Conservation (phyloP, 2,329 filamentous ascomycete species). For the Neofusicoccum cordaticola region DNA sequence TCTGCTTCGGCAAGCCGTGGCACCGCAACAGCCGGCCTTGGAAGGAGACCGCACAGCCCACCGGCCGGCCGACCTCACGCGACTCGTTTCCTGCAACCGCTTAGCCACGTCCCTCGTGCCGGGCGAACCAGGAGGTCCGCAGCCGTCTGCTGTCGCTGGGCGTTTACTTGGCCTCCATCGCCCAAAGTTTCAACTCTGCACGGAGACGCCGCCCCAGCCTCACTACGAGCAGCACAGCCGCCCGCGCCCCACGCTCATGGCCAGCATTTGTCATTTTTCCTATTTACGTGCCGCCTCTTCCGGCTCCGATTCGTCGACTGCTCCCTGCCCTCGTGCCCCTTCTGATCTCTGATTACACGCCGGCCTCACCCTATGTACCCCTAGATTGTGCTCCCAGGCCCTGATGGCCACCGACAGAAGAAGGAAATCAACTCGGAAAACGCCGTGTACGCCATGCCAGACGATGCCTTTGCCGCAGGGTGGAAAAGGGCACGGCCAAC, state of each 20-base stretch:
- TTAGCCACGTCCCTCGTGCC: background rate
- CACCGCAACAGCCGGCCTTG: background rate
- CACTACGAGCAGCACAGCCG: background rate
- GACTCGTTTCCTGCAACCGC: background rate
- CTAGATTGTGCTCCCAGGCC: background rate
- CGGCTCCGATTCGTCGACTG: background rate
- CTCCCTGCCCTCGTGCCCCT: background rate
- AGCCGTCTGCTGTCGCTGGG: background rate
- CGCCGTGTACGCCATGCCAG: background rate
- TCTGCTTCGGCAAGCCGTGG: background rate
- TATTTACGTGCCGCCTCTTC: background rate
- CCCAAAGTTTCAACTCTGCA: background rate
- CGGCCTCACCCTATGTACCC: background rate
- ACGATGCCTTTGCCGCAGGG: background rate
- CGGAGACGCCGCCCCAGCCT: background rate
- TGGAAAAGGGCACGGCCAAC: background rate
- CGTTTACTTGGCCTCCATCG: background rate
- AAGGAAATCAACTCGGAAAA: background rate
- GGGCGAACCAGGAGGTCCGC: too few relatives aligned
- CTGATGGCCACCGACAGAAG: background rate
- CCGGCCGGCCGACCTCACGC: background rate
- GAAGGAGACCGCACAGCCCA: background rate
- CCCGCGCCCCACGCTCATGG: background rate
- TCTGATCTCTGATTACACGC: too few relatives aligned
- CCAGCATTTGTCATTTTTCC: background rate